Base-by-base conservation (phyloP, 768 basidiomycete genomes). In the Stropharia rugosoannulata region DNA sequence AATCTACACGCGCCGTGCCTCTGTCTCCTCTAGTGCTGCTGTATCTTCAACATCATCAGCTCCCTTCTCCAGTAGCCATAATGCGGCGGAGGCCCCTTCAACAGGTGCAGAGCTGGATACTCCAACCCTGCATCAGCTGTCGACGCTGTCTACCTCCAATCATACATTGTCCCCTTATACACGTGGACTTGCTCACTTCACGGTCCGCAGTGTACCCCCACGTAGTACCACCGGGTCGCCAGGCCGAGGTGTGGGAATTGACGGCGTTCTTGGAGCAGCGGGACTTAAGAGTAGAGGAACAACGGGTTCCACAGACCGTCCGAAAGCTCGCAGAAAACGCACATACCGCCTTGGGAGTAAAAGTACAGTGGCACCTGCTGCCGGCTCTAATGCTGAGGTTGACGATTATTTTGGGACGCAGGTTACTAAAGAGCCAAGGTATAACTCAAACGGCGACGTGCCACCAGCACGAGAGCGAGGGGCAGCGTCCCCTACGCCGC, bases 91-190 rank as follows among this genome's bases (percentile, higher is more conserved):
- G 60, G 68, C 85, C 15, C 79, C 91, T 48, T 82, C 83, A 12
- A 27, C 45, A 7, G 45, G 10, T n/a, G 87, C 89, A 0, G 73
- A 80, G 0, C 68, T 81, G n/a, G 74, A 84, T 73, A 87, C 85
- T 71, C 86, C 87, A 59, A 85, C 87, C 5, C 79, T 96, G 18
- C 91, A 89, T 53, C 92, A 96, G 59, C 75, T 98, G 9, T 88
- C 92, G 15, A 91, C 90, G 3, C 83, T 99, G 44, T 87, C 85
- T 16, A 80, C 87, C 62, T 94, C 93, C 1, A 93, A 97, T 64
- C 96, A 97, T 65, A 99, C 96, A 0, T 75, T 99, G 3, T 93
- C 90, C 0, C 96, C 95, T 0, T 98, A 96, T 70, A 97, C 95
- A 5, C 85, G 93, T 51, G 86, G 89, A 12, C 78, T 94, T 27